Conservation (phyloP, 2,329 filamentous ascomycete species). For the Penicillium oxalicum region DNA sequence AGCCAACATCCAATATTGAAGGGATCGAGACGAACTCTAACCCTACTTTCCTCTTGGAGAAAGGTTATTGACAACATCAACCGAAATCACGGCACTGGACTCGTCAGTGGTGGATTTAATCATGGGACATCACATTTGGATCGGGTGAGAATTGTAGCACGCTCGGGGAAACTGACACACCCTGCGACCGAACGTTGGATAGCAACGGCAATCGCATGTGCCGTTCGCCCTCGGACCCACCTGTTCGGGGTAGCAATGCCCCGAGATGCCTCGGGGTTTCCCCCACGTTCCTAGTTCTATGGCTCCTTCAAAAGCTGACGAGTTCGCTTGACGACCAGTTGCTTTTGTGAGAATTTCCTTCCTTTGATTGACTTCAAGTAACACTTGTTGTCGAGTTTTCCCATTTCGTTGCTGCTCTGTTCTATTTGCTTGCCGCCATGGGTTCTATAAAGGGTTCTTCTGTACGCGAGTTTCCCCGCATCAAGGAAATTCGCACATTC, state of each 20-base stretch:
- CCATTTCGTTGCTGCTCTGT: constrained; percentile 2
- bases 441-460: constrained; percentile 13
- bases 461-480: constrained; percentile 34
- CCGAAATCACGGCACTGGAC: too few species aligned
- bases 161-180: not conserved
- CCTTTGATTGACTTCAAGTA: too few species aligned
- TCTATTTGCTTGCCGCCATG: constrained; percentile 20
- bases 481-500: constrained; percentile 43
- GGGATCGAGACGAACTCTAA: too few species aligned
- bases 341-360: too few species aligned
- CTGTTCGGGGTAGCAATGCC: constrained; percentile 4
- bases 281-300: constrained; percentile 2
- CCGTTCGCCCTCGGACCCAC: not conserved
- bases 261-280: constrained; percentile 3
- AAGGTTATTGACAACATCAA: too few species aligned
- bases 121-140: too few species aligned
- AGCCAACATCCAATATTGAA: too few species aligned
- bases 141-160: too few species aligned
- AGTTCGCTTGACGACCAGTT: not conserved
- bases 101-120: too few species aligned
- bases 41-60: too few species aligned
- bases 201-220: constrained; percentile 1
- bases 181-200: not conserved
- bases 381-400: not conserved
- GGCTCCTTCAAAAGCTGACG: constrained; percentile 9